Conservation (phyloP, 2,329 filamentous ascomycete species). For the Colletotrichum sp. region DNA sequence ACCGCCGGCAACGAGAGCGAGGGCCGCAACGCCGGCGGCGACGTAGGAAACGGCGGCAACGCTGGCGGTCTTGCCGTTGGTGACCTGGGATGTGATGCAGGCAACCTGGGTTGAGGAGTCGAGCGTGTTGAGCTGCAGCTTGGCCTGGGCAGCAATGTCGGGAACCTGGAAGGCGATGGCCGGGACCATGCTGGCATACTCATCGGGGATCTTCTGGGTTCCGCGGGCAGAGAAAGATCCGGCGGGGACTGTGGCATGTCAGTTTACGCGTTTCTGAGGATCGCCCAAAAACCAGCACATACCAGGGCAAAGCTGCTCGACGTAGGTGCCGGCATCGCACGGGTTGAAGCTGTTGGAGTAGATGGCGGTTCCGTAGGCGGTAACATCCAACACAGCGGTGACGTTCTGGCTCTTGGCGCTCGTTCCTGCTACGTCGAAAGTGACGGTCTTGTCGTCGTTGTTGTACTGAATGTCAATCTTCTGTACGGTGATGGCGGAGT, state of each 20-base stretch:
- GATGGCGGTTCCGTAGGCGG: conserved; percentile 82
- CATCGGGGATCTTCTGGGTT: conserved; percentile 70
- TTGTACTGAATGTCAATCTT: conserved; percentile 82
- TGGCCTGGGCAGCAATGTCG: conserved; percentile 87
- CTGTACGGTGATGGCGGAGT: conserved; percentile 67
- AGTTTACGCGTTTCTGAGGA: conserved; percentile 4
- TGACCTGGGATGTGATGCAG: conserved; percentile 81
- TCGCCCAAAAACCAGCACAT: conserved; percentile 33
- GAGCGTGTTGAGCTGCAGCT: conserved; percentile 71
- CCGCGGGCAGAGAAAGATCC: conserved; percentile 78
- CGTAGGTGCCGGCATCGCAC: conserved; percentile 70
- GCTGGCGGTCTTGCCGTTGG: conserved; percentile 84
- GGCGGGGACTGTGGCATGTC: conserved; percentile 64
- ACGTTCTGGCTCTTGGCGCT: conserved; percentile 81
- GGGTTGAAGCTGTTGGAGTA: conserved; percentile 86
- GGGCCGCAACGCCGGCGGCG: conserved; percentile 85
- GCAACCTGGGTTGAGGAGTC: conserved; percentile 63
- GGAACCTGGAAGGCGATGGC: conserved; percentile 89
- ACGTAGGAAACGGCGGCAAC: conserved; percentile 82
- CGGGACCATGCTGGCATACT: conserved; percentile 79
- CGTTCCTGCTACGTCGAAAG: conserved; percentile 82
- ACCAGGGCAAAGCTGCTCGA: conserved; percentile 83
- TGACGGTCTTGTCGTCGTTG: conserved; percentile 72
- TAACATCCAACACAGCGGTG: conserved; percentile 75
- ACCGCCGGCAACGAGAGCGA: conserved; percentile 76